Conservation (phyloP, 345 rosid genomes). For the Tarenaya hassleriana region DNA sequence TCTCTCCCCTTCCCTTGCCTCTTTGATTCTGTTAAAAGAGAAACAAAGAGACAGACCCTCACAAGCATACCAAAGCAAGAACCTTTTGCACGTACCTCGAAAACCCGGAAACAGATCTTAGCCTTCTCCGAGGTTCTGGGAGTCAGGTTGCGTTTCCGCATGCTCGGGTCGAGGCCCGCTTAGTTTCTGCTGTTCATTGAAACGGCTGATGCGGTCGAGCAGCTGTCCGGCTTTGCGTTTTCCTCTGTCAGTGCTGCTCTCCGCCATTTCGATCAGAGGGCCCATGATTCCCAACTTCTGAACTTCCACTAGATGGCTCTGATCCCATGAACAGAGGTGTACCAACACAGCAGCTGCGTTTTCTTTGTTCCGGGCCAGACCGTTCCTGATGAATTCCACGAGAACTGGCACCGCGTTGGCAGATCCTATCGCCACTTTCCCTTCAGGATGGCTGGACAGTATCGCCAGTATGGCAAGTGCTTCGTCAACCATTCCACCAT, state of each 20-base stretch:
- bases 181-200: constrained; percentile 67
- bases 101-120: no score
- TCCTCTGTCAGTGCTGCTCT: constrained; percentile 86
- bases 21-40: no score
- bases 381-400: constrained; percentile 58
- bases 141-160: no score
- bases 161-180: no score
- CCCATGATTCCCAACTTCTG: constrained; percentile 73
- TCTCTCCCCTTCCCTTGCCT: no score
- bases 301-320: constrained; percentile 58
- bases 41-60: no score
- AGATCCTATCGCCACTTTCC: constrained; percentile 60
- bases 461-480: constrained; percentile 76
- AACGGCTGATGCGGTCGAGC: constrained; percentile 71
- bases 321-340: constrained; percentile 81
- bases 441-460: constrained; percentile 72
- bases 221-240: constrained; percentile 89
- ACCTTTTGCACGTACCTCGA: no score
- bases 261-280: constrained; percentile 65
- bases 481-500: constrained; percentile 75
- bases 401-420: constrained; percentile 65
- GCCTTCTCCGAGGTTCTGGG: no score
- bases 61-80: no score
- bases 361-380: constrained; percentile 69
- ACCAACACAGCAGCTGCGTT: constrained; percentile 83